Conservation (phyloP, 2,329 filamentous ascomycete species). For the Emergomyces orientalis region DNA sequence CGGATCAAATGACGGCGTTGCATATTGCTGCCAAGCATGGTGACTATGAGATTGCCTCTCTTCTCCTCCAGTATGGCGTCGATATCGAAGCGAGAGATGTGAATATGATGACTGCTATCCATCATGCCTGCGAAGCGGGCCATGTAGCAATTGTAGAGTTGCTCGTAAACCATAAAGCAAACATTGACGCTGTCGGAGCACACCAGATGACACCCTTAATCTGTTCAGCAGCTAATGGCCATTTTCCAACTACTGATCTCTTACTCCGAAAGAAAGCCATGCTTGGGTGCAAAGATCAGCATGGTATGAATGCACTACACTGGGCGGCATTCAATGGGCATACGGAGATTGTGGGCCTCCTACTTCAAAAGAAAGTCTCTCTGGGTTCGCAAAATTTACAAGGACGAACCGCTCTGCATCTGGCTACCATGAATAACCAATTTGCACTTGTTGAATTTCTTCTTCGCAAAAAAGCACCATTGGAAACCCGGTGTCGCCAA, state of each 20-base stretch:
- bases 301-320: constrained; percentile 31
- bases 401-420: constrained; percentile 29
- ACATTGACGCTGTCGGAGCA: constrained; percentile 25
- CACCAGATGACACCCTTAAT: constrained; percentile 30
- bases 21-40: constrained; percentile 33
- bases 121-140: constrained; percentile 28
- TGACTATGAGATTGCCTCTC: constrained; percentile 27
- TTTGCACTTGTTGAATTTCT: constrained; percentile 33
- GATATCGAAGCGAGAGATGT: constrained; percentile 24
- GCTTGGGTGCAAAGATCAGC: constrained; percentile 22
- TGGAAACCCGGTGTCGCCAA: constrained; percentile 25
- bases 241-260: constrained; percentile 21
- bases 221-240: constrained; percentile 28
- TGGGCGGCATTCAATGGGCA: constrained; percentile 34
- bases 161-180: constrained; percentile 26
- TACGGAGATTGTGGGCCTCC: constrained; percentile 27
- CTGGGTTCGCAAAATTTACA: constrained; percentile 22
- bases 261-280: constrained; percentile 28
- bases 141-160: constrained; percentile 30
- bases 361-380: constrained; percentile 25
- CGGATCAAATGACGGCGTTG: constrained; percentile 28
- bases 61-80: constrained; percentile 24
- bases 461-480: constrained; percentile 24
- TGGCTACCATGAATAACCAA: constrained; percentile 28
- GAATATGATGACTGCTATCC: constrained; percentile 26